Evolutionary conservation across 805 yeast species (phyloP).

Genomic region (Teunomyces pallodes): DNA sequence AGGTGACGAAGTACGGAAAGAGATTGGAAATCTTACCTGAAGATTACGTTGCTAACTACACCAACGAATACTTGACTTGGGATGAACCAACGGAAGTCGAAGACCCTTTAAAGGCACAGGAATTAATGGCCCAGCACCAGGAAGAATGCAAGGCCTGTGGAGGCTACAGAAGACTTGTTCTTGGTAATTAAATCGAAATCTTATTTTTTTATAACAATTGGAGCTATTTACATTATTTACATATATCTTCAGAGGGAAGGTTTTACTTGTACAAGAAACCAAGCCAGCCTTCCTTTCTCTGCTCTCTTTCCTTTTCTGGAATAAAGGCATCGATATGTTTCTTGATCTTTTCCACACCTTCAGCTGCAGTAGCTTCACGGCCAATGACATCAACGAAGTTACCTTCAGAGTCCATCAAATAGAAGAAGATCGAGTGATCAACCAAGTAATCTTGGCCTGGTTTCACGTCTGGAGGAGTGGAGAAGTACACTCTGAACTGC

Average conservation of each 20-base stretch:
- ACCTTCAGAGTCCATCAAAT: constrained; percentile 98
- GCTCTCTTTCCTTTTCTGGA: constrained; percentile 68
- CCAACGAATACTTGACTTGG: constrained; percentile 52
- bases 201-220: background rate
- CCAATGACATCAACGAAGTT: constrained; percentile 93
- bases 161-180: constrained; percentile 46
- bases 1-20: constrained; percentile 55
- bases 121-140: constrained; percentile 46
- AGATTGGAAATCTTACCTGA: constrained; percentile 49
- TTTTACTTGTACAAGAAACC: constrained; percentile 51
- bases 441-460: constrained; percentile 96
- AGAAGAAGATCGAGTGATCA: constrained; percentile 96
- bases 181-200: background rate
- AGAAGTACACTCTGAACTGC: constrained; percentile 88
- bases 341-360: constrained; percentile 74
- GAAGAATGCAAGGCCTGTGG: constrained; percentile 46
- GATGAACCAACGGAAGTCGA: constrained; percentile 42
- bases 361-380: constrained; percentile 76
- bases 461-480: constrained; percentile 92
- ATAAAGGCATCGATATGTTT: constrained; percentile 73
- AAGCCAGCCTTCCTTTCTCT: constrained; percentile 59
- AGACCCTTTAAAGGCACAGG: constrained; percentile 49
- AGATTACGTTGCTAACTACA: constrained; percentile 49
- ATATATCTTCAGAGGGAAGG: background rate
- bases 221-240: constrained; percentile 1